Evolutionary conservation across 2,329 filamentous ascomycete species (phyloP).

Genomic region (Sporothrix pallida): DNA sequence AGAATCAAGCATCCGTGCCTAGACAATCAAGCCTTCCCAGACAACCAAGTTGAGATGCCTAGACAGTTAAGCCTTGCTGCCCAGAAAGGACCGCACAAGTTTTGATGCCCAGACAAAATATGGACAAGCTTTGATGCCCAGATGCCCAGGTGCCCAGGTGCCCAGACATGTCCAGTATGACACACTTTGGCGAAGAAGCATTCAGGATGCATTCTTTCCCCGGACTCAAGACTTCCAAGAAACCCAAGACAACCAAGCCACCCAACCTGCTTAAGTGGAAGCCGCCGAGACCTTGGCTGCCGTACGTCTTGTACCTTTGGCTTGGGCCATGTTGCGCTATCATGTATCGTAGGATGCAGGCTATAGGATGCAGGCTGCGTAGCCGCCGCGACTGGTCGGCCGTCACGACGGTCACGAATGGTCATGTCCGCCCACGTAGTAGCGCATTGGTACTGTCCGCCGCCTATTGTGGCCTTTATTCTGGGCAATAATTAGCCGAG

Average conservation of each 20-base stretch:
- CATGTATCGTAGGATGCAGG: not conserved
- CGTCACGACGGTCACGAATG: too few species aligned
- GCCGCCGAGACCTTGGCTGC: conserved; percentile 1
- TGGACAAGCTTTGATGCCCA: not conserved
- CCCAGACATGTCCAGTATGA: not conserved
- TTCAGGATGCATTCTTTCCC: not conserved
- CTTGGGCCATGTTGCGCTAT: too few species aligned
- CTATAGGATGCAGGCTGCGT: not conserved
- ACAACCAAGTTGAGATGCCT: too few species aligned
- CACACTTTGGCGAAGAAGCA: not conserved
- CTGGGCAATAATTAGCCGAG: too few species aligned
- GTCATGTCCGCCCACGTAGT: too few species aligned
- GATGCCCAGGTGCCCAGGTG: not conserved
- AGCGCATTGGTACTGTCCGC: too few species aligned
- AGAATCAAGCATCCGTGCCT: not conserved
- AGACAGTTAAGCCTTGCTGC: not conserved
- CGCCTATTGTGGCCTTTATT: too few species aligned
- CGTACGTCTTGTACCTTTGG: not conserved
- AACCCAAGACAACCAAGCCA: not conserved
- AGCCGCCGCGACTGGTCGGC: too few species aligned
- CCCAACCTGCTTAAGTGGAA: not conserved
- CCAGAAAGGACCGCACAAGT: not conserved
- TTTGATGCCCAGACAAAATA: not conserved
- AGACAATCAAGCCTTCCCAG: not conserved
- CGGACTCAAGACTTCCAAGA: not conserved